Percentiles rank a stretch among this genome's conserved stretches.
Evolutionary conservation across 1,284 basidiomycete species (phyloP).

Genomic region (Ganoderma lingzhi): DNA sequence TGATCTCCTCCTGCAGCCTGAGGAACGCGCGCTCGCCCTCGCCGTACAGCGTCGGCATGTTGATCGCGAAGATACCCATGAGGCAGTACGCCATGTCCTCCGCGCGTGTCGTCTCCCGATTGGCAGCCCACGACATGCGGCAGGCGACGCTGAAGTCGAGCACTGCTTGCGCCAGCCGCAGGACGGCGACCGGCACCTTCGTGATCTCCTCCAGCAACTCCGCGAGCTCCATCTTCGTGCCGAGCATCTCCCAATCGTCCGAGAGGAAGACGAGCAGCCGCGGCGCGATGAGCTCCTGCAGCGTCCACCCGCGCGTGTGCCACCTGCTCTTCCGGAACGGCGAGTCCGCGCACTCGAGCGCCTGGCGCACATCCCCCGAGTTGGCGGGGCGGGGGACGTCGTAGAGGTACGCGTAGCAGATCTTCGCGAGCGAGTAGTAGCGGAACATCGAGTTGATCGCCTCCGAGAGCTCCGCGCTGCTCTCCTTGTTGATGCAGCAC

Average conservation of each 20-base stretch:
- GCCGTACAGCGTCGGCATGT: constrained; percentile 10
- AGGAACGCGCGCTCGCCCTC: background rate
- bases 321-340: constrained; percentile 14
- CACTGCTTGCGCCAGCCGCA: background rate
- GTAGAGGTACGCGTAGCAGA: constrained; percentile 21
- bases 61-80: constrained; percentile 8
- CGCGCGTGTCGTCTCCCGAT: constrained; percentile 1
- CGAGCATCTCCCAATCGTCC: constrained; percentile 1
- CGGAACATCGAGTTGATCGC: constrained; percentile 26
- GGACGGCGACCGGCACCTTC: background rate
- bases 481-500: constrained; percentile 24
- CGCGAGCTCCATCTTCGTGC: constrained; percentile 2
- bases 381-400: constrained; percentile 9
- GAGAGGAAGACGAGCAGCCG: background rate
- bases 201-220: background rate
- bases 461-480: constrained; percentile 20
- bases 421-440: constrained; percentile 13
- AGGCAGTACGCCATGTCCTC: constrained; percentile 13
- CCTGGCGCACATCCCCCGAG: background rate
- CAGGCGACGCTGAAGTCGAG: background rate
- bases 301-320: constrained; percentile 15
- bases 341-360: background rate
- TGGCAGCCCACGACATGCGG: background rate
- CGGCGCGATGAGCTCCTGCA: constrained; percentile 13
- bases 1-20: constrained; percentile 10